phyloP scores from a whole-genome alignment of 805 yeast species.

The Yamadazyma tumulicola region DNA sequence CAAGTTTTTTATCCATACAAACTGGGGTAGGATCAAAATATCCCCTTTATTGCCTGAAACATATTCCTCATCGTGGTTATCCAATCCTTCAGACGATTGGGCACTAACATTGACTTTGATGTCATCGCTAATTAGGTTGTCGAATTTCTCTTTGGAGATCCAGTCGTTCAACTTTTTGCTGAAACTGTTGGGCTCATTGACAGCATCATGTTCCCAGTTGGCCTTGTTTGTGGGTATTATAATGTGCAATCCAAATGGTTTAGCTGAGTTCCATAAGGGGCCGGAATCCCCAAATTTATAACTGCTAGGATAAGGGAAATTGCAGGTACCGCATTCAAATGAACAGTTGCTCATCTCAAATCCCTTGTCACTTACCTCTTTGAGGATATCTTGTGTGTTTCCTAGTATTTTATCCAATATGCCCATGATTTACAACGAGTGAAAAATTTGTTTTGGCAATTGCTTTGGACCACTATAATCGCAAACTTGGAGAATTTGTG shows the following conservation, averaged over 20 bases:
- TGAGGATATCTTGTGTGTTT: not conserved
- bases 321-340: conserved; percentile 54
- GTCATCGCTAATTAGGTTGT: conserved; percentile 10
- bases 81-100: conserved; percentile 40
- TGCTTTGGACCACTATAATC: too few relatives aligned
- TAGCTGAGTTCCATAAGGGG: conserved; percentile 65
- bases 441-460: too few relatives aligned
- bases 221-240: conserved; percentile 78
- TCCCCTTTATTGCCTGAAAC: conserved; percentile 40
- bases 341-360: conserved; percentile 45
- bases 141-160: conserved; percentile 14
- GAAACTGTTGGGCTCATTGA: conserved; percentile 41
- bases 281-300: conserved; percentile 39
- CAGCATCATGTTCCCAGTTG: conserved; percentile 83
- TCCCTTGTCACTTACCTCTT: conserved; percentile 10
- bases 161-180: conserved; percentile 44
- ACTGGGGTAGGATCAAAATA: conserved; percentile 67
- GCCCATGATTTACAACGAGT: too few relatives aligned
- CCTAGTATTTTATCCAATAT: conserved; percentile 3
- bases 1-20: conserved; percentile 61
- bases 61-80: conserved; percentile 7
- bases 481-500: too few relatives aligned
- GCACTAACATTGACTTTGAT: conserved; percentile 57
- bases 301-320: conserved; percentile 49
- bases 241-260: conserved; percentile 66